Base-by-base conservation (phyloP, 371 early-diverging fungal genomes). In the Apophysomyces elegans region DNA sequence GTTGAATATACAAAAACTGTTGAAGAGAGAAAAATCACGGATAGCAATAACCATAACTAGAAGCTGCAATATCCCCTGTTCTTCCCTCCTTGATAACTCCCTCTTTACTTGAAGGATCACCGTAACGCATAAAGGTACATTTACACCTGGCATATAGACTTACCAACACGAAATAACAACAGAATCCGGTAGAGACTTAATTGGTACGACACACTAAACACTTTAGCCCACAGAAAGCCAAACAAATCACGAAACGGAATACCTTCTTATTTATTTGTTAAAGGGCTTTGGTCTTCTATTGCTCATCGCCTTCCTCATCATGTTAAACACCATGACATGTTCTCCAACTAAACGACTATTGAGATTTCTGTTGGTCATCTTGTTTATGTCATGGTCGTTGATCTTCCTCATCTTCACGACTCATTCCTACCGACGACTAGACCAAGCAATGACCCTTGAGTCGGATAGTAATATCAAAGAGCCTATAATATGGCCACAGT, bases 401-500 rank as follows among this genome's bases (percentile, higher is more conserved):
- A 21, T 50, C 21, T 50, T 50, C 54, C 21, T 50, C 9, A 21
- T 21, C 16, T 50, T 21, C 11, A 50, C 54, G 21, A 21, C 32
- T 50, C 54, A 50, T 50, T 50, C 54, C 0, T 50, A 50, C 21
- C 54, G 35, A 21, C 54, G 54, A 21, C 21, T 50, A 26, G 54
- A 50, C 54, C 54, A 11, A 50, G 54, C 54, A 50, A 21, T 50
- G 54, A 50, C 54, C 21, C 21, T 50, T 16, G 54, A 50, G 6
- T 50, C 21, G 21, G 21, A 50, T 8, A 26, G 21, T 26, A 50
- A 50, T 18, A 26, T 11, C 1, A 50, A 35, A n/a, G 16, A 16
- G 32, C 9, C 54, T 50, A 11, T 50, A 9, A 12, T 37, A 37
- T 68, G 68, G 68, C 68, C 68, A 7, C 63, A 68, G 26, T 68